Evolutionary conservation across 2,329 filamentous ascomycete species (phyloP), one percentile per base, ranked within the genome.

Genomic region (Sporothrix luriei): DNA sequence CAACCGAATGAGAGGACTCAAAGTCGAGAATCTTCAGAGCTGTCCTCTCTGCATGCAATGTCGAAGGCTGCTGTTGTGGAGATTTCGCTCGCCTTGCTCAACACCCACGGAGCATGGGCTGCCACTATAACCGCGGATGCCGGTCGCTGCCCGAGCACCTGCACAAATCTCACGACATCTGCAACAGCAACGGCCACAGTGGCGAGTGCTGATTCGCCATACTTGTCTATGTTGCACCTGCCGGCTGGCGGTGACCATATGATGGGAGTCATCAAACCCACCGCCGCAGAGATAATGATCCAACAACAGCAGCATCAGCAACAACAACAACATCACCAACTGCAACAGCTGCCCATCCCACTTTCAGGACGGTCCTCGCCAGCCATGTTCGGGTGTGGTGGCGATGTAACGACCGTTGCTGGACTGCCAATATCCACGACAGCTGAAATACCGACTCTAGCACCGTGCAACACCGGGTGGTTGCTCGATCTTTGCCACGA

Each of bases 401-500:
- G 55, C 29, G 57, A 49, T 9, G n/a, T 40, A 24, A 4, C 57
- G 29, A 14, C 48, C 14, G 54, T 62, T n/a, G 7, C 66, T 10
- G 66, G 29, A 5, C 4, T 24, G 24, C 38, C 54, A 19, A n/a
- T n/a, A 5, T 9, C 65, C 66, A 2, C 40, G 9, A 19, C 26
- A 29, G 13, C 51, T 13, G 29, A 38, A 62, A 46, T 33, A 16
- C n/a, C 38, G 24, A 14, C 57, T 46, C 10, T 21, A 14, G 40
- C 21, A 33, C 14, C 40, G 38, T 21, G 10, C 13, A 33, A 21
- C 48, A 61, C 52, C 0, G 43, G 49, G 43, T 76, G 74, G 72
- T 71, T 77, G 2, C 55, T 75, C 6, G 72, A 76, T 52, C 64
- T 77, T 4, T 75, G 74, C 68, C 74, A 74, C 49, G 75, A 75